Evolutionary conservation across 345 rosid species (phyloP).

Genomic region (Eucalyptus leucophloia): DNA sequence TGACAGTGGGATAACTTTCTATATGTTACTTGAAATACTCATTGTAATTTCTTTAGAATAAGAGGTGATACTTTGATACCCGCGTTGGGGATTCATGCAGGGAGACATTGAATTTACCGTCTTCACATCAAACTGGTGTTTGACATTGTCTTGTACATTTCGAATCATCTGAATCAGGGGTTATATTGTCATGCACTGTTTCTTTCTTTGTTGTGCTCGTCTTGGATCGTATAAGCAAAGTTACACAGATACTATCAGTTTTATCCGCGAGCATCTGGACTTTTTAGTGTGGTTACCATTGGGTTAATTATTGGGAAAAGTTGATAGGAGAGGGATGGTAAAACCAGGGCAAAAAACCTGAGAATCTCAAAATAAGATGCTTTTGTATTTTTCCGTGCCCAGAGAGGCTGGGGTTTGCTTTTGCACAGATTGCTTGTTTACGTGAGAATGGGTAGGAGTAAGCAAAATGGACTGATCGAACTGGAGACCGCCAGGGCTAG

Average conservation of each 20-base stretch:
- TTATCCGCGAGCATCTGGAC: neutral
- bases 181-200: neutral
- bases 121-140: neutral
- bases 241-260: neutral
- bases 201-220: neutral
- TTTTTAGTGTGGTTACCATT: neutral
- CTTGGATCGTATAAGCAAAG: neutral
- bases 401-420: neutral
- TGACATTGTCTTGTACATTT: neutral
- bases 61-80: neutral
- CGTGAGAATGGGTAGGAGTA: neutral
- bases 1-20: neutral
- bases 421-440: neutral
- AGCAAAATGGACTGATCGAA: neutral
- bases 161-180: neutral
- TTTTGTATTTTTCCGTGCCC: neutral
- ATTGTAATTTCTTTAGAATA: neutral
- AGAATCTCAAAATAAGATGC: neutral
- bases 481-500: accelerated
- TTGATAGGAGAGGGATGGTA: neutral
- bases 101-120: neutral
- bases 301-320: neutral
- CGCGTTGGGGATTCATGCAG: neutral
- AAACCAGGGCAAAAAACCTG: neutral
- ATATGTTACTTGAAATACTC: neutral